Percentiles rank a stretch among this genome's conserved stretches.
Conservation (phyloP, 345 rosid genomes). For the Rhodomyrtus tomentosa region DNA sequence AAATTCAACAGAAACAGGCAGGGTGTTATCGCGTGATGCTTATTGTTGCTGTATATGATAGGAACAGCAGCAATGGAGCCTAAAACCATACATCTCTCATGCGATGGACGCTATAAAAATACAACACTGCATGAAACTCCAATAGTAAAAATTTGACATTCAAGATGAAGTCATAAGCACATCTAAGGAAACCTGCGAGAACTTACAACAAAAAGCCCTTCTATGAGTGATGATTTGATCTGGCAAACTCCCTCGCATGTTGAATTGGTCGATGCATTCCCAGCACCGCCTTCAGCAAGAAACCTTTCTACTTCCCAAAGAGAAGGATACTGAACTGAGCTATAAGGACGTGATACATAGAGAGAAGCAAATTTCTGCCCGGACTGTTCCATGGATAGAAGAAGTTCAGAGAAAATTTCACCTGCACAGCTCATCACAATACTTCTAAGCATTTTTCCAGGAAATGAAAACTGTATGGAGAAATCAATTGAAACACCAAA, state of each 20-base stretch:
- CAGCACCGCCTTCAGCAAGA: conserved; percentile 52
- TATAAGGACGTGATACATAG: conserved; percentile 66
- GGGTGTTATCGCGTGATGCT: background rate
- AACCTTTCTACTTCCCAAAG: conserved; percentile 57
- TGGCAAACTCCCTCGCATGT: conserved; percentile 82
- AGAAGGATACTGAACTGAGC: conserved; percentile 45
- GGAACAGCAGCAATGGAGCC: background rate
- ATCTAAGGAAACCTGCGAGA: background rate
- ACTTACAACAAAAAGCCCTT: conserved; percentile 85
- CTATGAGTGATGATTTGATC: conserved; percentile 78
- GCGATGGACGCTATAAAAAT: background rate
- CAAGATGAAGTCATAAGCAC: background rate
- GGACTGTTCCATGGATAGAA: conserved; percentile 51
- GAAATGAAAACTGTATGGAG: background rate
- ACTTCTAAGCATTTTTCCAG: background rate
- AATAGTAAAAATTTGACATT: background rate
- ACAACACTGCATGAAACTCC: background rate
- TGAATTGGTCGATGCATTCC: conserved; percentile 26
- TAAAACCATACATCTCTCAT: background rate
- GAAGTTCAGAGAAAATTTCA: conserved; percentile 50
- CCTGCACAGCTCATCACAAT: conserved; percentile 26
- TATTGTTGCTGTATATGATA: background rate
- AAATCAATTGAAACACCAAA: background rate
- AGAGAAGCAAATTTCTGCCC: conserved; percentile 66
- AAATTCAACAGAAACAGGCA: background rate